Percentiles rank a stretch among this genome's conserved stretches.
phyloP scores from a whole-genome alignment of 169 alveolate genomes.

The Amoebophrya sp. region DNA sequence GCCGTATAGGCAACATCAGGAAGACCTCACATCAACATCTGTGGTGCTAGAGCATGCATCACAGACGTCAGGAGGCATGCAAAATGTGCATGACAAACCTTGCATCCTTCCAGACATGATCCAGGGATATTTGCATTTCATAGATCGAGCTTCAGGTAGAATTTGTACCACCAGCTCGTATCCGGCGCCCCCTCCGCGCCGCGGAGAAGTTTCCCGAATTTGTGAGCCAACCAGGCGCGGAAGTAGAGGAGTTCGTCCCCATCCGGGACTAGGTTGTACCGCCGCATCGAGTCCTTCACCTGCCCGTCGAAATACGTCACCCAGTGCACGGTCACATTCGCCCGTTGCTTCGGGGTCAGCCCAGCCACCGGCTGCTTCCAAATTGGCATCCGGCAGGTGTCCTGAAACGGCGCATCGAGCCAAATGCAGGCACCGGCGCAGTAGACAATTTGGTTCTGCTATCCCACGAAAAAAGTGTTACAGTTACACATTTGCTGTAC shows the following conservation, averaged over 20 bases:
- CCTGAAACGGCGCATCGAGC: not conserved
- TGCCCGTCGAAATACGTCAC: not conserved
- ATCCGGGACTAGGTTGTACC: not conserved
- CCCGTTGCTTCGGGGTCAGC: not conserved
- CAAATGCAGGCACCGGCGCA: not conserved
- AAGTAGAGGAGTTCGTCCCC: slow-evolving; percentile 16
- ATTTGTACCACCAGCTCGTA: slow-evolving; percentile 2
- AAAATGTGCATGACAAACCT: too few species aligned
- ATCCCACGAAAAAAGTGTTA: not conserved
- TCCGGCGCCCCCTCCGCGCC: not conserved
- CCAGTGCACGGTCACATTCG: not conserved
- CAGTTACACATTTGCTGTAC: too few species aligned
- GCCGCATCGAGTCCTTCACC: not conserved
- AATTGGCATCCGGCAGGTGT: not conserved
- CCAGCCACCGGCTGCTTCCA: not conserved
- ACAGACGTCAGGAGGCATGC: too few species aligned
- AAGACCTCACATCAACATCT: too few species aligned
- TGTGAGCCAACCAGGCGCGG: not conserved
- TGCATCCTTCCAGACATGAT: too few species aligned
- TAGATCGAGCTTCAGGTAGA: slow-evolving; percentile 11
- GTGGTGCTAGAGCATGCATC: too few species aligned
- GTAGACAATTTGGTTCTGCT: not conserved
- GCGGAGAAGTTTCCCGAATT: not conserved
- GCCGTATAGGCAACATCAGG: too few species aligned
- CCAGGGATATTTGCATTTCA: too few species aligned